These are phyloP conservation scores for Aphanomyces astaci DNA, from an alignment of 352 stramenopile species.

Conservation along the genomic window DNA sequence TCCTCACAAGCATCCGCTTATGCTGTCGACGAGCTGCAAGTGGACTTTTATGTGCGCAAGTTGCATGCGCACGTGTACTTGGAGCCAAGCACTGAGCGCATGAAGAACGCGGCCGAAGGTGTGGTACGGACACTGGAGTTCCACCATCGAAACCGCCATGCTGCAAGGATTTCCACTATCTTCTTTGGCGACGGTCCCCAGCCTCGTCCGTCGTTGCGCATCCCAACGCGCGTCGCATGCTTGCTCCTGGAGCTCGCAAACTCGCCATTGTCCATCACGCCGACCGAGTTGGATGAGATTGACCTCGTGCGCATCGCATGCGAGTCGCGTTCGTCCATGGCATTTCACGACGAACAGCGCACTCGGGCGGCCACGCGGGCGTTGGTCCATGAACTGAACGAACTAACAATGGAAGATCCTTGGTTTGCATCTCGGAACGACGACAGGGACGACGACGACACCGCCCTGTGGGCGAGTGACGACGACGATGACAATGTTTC, in stretches of 20 bases:
- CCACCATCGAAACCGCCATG: slow-evolving; percentile 19
- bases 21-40: slow-evolving; percentile 16
- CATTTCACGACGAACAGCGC: neutral
- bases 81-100: neutral
- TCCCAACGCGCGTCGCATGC: slow-evolving; percentile 4
- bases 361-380: neutral
- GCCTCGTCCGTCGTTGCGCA: neutral
- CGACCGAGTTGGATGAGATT: slow-evolving; percentile 18
- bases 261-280: neutral
- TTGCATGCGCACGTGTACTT: slow-evolving; percentile 19
- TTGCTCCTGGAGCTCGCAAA: neutral
- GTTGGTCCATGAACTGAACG: slow-evolving; percentile 12
- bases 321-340: neutral
- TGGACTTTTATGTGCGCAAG: slow-evolving; percentile 9
- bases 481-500: slow-evolving; percentile 6
- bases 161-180: slow-evolving; percentile 4
- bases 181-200: slow-evolving; percentile 3
- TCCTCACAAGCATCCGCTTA: neutral
- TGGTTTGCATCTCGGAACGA: neutral
- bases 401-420: slow-evolving; percentile 11
- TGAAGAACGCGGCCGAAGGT: neutral
- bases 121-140: slow-evolving; percentile 15
- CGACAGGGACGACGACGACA: neutral
- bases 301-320: neutral
- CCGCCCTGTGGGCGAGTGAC: slow-evolving; percentile 1